Conservation (phyloP, 2,329 filamentous ascomycete species). For the Tolypocladium sp. region DNA sequence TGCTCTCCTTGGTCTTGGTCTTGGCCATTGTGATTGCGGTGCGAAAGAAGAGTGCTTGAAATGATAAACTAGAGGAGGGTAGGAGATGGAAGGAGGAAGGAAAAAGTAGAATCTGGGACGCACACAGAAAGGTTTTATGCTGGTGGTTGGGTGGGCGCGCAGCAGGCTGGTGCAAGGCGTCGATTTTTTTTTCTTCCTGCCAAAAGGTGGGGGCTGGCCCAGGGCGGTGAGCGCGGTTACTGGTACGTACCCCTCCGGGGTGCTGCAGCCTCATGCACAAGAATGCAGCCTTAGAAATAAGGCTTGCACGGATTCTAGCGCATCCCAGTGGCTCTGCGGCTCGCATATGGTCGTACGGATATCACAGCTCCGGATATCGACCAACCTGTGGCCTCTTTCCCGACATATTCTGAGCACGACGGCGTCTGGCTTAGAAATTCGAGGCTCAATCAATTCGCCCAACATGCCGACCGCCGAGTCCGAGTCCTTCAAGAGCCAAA, state of each 20-base stretch:
- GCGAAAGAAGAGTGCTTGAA: not conserved
- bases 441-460: slow-evolving; percentile 9
- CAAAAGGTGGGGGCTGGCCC: slow-evolving; percentile 20
- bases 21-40: slow-evolving; percentile 49
- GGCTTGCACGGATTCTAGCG: slow-evolving; percentile 5
- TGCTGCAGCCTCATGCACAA: not conserved
- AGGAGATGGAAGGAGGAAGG: not conserved
- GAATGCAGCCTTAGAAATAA: slow-evolving; percentile 19
- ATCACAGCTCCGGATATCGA: not conserved
- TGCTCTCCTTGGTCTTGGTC: slow-evolving; percentile 49
- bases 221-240: slow-evolving; percentile 23
- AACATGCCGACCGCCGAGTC: slow-evolving; percentile 79
- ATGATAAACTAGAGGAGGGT: not conserved
- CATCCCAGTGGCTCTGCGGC: not conserved
- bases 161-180: slow-evolving; percentile 3
- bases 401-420: slow-evolving; percentile 5
- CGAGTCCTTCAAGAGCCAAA: slow-evolving; percentile 70
- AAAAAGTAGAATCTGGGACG: not conserved
- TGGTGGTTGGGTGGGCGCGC: not conserved
- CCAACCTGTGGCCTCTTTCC: not conserved
- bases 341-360: not conserved
- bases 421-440: not conserved
- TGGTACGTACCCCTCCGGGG: slow-evolving; percentile 4
- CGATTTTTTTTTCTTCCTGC: slow-evolving; percentile 13
- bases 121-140: not conserved